Base-by-base conservation (phyloP, 1,284 basidiomycete genomes). In the Ustilago shanxiensis region DNA sequence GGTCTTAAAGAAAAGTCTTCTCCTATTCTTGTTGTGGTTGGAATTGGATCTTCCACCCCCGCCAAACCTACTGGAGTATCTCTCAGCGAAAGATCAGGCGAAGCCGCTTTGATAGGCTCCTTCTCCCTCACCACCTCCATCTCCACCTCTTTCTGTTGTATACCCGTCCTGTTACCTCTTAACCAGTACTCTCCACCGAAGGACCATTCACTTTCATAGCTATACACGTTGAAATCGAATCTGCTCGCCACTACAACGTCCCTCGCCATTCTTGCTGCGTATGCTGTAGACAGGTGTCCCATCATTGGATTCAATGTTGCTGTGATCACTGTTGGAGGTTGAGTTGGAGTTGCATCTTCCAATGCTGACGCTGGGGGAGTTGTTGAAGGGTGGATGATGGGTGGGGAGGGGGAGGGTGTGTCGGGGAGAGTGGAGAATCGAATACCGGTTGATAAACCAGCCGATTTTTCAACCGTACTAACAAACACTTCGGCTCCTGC, bases 211-310 rank as follows among this genome's bases (percentile, higher is more conserved):
- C 93, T 95, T 80, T 97, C 95, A 87, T 96, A 98, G 83, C 93
- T 95, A 85, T 97, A 98, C 28, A 96, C 91, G 82, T 99, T 99
- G 87, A 98, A 95, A 83, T 98, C 95, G 85, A 96, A 98, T 18
- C 96, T 90, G 2, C 94, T 93, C 60, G 93, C 93, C 7, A 98
- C 87, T 0, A 93, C 91, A n/a, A 98, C 90, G 84, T 96, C 93
- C 2, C 90, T 90, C 1, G 93, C 93, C 28, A 95, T 91, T 56
- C 92, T 91, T 0, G 95, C 94, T 0, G 95, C 92, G 85, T 98
- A 98, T 28, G 95, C 93, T 1, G 92, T 90, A 3, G 94, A 94
- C 31, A 98, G 89, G 83, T 98, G 95, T 0, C 96, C 96, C 78
- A 98, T 91, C 90, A 99, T 94, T 1, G 96, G 96, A 86, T 98